Evolutionary conservation across 805 yeast species (phyloP).

Genomic region (Candida andamanensis): DNA sequence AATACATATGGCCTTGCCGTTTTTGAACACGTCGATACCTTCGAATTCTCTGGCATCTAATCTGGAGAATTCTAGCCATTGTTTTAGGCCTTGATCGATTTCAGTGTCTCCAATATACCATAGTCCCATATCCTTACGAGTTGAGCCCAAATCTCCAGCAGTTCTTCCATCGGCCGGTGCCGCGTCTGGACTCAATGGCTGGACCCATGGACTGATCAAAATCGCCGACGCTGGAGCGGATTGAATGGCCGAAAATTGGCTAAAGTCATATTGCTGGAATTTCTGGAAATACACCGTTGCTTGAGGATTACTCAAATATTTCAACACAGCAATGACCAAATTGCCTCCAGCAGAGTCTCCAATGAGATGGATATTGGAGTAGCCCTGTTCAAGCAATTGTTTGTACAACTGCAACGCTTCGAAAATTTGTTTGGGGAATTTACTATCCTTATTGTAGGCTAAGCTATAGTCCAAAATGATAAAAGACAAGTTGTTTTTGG

Average conservation of each 20-base stretch:
- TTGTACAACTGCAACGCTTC: constrained; percentile 26
- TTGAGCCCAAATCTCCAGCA: constrained; percentile 30
- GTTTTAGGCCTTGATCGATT: constrained; percentile 2
- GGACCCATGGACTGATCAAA: constrained; percentile 32
- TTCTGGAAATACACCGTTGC: constrained; percentile 21
- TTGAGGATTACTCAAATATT: constrained; percentile 27
- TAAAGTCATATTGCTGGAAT: constrained; percentile 21
- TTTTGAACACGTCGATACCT: constrained; percentile 20
- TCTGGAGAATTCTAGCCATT: constrained; percentile 19
- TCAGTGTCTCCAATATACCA: constrained; percentile 22
- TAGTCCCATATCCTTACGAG: constrained; percentile 24
- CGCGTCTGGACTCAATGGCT: constrained; percentile 23
- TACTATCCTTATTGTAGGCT: constrained; percentile 22
- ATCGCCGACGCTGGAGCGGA: constrained; percentile 25
- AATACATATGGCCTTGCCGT: constrained; percentile 18
- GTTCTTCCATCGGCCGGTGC: constrained; percentile 14
- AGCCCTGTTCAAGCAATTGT: constrained; percentile 17
- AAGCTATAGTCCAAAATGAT: constrained; percentile 28
- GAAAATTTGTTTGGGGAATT: constrained; percentile 28
- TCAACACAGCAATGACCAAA: constrained; percentile 17
- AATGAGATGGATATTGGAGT: constrained; percentile 25
- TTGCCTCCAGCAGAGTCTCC: constrained; percentile 45
- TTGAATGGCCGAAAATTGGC: constrained; percentile 2
- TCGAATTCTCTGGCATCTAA: constrained; percentile 20
- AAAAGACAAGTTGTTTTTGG: constrained; percentile 18